Percentiles rank a stretch among this genome's conserved stretches.
phyloP scores from a whole-genome alignment of 1,284 basidiomycete genomes.

The Rhodotorula sp. region DNA sequence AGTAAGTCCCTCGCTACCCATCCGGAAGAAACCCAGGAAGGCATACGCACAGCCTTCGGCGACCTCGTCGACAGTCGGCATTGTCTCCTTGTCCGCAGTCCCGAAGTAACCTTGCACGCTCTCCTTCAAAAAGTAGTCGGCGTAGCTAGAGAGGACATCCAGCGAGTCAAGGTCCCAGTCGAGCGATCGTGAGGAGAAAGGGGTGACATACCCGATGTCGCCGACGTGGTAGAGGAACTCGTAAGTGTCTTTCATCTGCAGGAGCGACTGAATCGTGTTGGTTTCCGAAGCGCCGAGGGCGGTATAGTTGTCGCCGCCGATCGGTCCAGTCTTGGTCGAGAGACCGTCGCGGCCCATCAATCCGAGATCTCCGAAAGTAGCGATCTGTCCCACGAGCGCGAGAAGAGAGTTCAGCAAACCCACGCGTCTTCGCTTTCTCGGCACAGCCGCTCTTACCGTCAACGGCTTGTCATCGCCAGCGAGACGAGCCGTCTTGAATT shows the following conservation, averaged over 20 bases:
- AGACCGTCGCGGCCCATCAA: conserved; percentile 47
- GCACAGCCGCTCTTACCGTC: conserved; percentile 41
- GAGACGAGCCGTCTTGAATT: conserved; percentile 36
- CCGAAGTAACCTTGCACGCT: conserved; percentile 41
- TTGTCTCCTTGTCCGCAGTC: conserved; percentile 14
- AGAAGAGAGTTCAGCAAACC: neutral
- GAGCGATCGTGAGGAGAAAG: neutral
- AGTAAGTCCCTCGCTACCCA: neutral
- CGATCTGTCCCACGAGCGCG: neutral
- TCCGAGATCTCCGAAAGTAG: conserved; percentile 36
- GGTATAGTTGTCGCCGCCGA: conserved; percentile 37
- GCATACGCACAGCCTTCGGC: conserved; percentile 33
- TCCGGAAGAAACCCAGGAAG: neutral
- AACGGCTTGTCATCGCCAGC: conserved; percentile 40
- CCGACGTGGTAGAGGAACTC: conserved; percentile 43
- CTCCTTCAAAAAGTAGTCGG: conserved; percentile 36
- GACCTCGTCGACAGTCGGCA: conserved; percentile 30
- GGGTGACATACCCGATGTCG: conserved; percentile 41
- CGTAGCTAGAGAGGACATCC: neutral
- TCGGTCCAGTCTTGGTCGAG: conserved; percentile 33
- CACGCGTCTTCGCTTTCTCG: conserved; percentile 22
- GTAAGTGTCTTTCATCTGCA: conserved; percentile 43
- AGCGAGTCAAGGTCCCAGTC: neutral
- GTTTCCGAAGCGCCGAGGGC: conserved; percentile 42
- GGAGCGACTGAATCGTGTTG: conserved; percentile 46